Evolutionary conservation across 139 green algal species (phyloP), one percentile per base, ranked within the genome.

Genomic region (Chlorella vulgaris): DNA sequence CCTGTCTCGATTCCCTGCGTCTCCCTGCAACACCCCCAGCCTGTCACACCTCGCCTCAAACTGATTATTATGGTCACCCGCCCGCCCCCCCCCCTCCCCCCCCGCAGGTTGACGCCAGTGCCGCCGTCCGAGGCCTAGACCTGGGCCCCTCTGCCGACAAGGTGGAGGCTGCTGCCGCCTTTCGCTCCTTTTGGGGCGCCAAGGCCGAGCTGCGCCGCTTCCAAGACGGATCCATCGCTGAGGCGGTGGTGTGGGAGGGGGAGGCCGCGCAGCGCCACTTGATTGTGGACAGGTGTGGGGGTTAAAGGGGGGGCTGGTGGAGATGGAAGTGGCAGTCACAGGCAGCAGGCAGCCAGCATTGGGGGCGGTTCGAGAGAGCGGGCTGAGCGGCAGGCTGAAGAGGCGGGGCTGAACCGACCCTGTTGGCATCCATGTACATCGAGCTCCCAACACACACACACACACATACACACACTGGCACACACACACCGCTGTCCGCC

Each of bases 151-250:
- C 78, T 31, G 81, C 91, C 36, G 90, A 95, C 75, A 81, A 91
- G 26, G 74, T 66, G 3, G 68, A 63, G 3, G 90, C 88, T 6
- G 89, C 92, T 8, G 79, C 69, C 1, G 67, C 63, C 13, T 97
- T 95, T 85, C 88, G 92, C 10, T 79, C 79, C 5, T 93, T 97
- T 68, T 97, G 93, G 93, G 93, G 93, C 42, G 84, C 90, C 18
- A 78, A 80, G 29, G 88, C 91, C 1, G 92, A 97, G 88, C 87
- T 96, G 70, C 83, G 92, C 1, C 83, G 90, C 50, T 95, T 91
- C 39, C 76, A 93, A 76, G 92, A 96, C 62, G 93, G 93, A 58
- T 88, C 86, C 60, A 96, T 97, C 74, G 82, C 58, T 13, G 92
- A 97, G 88, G 85, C 93, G 21, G 90, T 95, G 35, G 86, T 93